Percentiles rank a stretch among this genome's conserved stretches.
These are phyloP conservation scores for Tulasnella sp. DNA, from an alignment of 768 basidiomycete genomes.

Conservation along the genomic window DNA sequence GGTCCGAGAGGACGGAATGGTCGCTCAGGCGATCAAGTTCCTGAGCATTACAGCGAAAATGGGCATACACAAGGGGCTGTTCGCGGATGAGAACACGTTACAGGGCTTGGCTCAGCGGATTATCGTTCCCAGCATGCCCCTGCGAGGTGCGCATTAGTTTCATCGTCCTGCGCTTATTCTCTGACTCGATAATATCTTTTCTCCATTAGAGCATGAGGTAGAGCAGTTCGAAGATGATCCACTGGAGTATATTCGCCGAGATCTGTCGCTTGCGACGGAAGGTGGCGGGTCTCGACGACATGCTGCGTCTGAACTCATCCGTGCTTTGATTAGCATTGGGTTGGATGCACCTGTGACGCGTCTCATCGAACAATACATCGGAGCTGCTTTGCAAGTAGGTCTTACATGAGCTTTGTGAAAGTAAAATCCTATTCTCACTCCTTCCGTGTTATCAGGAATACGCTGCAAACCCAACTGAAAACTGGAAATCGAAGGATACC, in stretches of 20 bases:
- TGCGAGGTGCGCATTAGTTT: slow-evolving; percentile 39
- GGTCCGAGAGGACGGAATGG: slow-evolving; percentile 23
- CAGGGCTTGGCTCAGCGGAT: slow-evolving; percentile 77
- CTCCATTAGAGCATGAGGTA: slow-evolving; percentile 56
- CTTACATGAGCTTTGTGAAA: background rate
- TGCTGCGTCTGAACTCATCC: slow-evolving; percentile 90
- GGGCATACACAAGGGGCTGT: slow-evolving; percentile 67
- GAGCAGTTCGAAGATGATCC: slow-evolving; percentile 98
- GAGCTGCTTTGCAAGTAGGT: slow-evolving; percentile 44
- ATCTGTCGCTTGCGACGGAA: slow-evolving; percentile 54
- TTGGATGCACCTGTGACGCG: slow-evolving; percentile 79
- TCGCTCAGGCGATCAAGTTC: slow-evolving; percentile 83
- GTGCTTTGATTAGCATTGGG: slow-evolving; percentile 68
- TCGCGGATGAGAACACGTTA: slow-evolving; percentile 65
- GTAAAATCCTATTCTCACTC: background rate
- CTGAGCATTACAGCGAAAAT: slow-evolving; percentile 87
- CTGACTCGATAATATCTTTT: background rate
- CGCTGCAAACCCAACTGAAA: slow-evolving; percentile 32
- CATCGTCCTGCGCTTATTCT: background rate
- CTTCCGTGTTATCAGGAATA: slow-evolving; percentile 36
- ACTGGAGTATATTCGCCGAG: slow-evolving; percentile 83
- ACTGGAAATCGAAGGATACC: slow-evolving; percentile 90
- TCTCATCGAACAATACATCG: slow-evolving; percentile 79
- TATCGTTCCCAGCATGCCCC: slow-evolving; percentile 82
- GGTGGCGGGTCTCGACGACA: slow-evolving; percentile 73